Evolutionary conservation across 331 rosid species (phyloP).

Genomic region (Spiraea crenata): DNA sequence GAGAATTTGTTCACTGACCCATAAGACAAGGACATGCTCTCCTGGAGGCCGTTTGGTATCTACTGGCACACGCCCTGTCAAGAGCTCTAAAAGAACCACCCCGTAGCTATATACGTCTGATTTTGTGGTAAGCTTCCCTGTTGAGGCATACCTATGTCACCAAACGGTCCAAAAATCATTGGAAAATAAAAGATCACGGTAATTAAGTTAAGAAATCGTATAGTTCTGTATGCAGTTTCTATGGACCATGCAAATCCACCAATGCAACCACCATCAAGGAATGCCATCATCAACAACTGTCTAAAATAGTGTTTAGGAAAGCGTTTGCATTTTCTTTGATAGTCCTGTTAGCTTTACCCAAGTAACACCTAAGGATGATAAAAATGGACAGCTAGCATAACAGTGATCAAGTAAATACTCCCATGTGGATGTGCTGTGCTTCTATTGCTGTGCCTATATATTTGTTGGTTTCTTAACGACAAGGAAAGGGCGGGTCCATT

Average conservation of each 20-base stretch:
- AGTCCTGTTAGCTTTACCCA: background rate
- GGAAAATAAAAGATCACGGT: background rate
- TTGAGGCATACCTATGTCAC: slow-evolving; percentile 71
- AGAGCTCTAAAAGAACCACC: slow-evolving; percentile 83
- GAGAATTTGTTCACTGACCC: slow-evolving; percentile 53
- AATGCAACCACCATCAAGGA: no score
- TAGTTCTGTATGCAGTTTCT: background rate
- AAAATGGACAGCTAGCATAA: slow-evolving; percentile 14
- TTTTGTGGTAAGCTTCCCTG: slow-evolving; percentile 87
- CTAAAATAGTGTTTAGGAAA: background rate
- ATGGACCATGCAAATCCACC: background rate
- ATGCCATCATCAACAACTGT: background rate
- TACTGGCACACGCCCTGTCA: slow-evolving; percentile 93
- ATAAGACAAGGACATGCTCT: slow-evolving; percentile 91
- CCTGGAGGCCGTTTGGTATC: slow-evolving; percentile 77
- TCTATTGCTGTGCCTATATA: slow-evolving; percentile 8
- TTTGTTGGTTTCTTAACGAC: slow-evolving; percentile 20
- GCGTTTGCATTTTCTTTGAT: background rate
- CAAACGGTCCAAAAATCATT: background rate
- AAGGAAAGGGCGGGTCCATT: slow-evolving; percentile 19
- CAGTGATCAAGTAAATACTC: slow-evolving; percentile 14
- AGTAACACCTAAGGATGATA: slow-evolving; percentile 16
- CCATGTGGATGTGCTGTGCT: slow-evolving; percentile 44
- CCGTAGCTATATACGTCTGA: slow-evolving; percentile 95
- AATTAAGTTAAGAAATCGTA: background rate